A percentile compares a stretch with the other conserved stretches of the same genome.
Evolutionary conservation across 1,284 basidiomycete species (phyloP).

Genomic region (Neonothopanus nambi): DNA sequence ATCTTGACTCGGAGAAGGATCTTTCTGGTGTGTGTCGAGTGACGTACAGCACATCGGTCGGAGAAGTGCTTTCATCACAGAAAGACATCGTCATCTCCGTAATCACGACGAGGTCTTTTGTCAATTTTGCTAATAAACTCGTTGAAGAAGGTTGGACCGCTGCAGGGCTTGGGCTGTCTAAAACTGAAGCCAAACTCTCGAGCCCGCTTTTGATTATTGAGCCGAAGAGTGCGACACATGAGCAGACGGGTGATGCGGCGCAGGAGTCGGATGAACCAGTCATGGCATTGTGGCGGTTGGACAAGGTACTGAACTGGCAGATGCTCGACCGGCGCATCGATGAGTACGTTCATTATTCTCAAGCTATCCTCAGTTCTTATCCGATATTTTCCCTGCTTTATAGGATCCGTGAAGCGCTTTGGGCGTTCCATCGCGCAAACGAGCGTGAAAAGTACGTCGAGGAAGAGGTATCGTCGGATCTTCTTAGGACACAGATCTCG

Average conservation of each 20-base stretch:
- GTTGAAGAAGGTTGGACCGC: slow-evolving; percentile 10
- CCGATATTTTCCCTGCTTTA: neutral
- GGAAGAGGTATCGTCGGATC: neutral
- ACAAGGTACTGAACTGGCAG: slow-evolving; percentile 20
- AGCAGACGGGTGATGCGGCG: neutral
- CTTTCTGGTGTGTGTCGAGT: no score
- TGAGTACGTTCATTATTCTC: slow-evolving; percentile 12
- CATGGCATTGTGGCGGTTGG: slow-evolving; percentile 14
- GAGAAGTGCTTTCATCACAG: slow-evolving; percentile 5
- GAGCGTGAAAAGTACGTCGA: slow-evolving; percentile 8
- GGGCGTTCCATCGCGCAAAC: slow-evolving; percentile 17
- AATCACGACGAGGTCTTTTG: slow-evolving; percentile 16
- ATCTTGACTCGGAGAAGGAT: no score
- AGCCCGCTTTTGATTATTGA: neutral
- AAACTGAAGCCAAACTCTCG: neutral
- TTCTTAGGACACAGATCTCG: slow-evolving; percentile 16
- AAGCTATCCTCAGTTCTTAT: neutral
- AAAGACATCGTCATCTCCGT: slow-evolving; percentile 17
- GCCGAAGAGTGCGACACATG: neutral
- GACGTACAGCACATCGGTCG: slow-evolving; percentile 12
- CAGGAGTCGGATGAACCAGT: no score
- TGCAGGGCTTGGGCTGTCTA: slow-evolving; percentile 2
- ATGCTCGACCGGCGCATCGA: slow-evolving; percentile 21
- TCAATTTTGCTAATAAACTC: slow-evolving; percentile 16
- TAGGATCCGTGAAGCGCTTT: slow-evolving; percentile 17